Evolutionary conservation across 139 green algal genomes (phyloP).

Genomic region (Trebouxia sp.): DNA sequence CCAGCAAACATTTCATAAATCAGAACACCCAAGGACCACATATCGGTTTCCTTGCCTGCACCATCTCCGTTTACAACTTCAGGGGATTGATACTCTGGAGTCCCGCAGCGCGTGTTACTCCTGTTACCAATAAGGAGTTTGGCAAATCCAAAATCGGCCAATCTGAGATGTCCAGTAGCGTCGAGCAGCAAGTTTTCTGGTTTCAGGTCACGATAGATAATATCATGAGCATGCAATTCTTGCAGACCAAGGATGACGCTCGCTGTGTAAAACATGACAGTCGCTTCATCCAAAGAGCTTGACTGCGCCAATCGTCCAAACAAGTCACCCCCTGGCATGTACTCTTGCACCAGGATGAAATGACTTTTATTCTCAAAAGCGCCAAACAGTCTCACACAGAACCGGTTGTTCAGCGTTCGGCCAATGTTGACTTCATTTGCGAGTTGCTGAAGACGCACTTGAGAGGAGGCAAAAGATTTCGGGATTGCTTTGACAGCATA

Average conservation of each 20-base stretch:
- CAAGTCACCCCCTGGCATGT: neutral
- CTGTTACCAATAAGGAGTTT: slow-evolving; percentile 66
- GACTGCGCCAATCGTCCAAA: neutral
- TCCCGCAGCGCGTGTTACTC: slow-evolving; percentile 87
- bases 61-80: slow-evolving; percentile 64
- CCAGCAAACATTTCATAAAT: slow-evolving; percentile 85
- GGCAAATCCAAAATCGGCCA: slow-evolving; percentile 92
- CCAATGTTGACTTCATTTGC: too few species aligned
- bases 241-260: slow-evolving; percentile 2
- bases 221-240: slow-evolving; percentile 8
- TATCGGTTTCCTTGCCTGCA: slow-evolving; percentile 54
- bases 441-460: too few species aligned
- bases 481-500: too few species aligned
- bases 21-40: slow-evolving; percentile 85
- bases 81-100: slow-evolving; percentile 88
- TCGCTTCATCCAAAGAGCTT: neutral
- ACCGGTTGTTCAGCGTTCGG: too few species aligned
- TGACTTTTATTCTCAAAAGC: too few species aligned
- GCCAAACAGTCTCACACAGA: too few species aligned
- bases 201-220: slow-evolving; percentile 60
- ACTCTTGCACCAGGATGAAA: too few species aligned
- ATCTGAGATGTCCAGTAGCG: slow-evolving; percentile 56
- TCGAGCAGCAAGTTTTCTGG: slow-evolving; percentile 86
- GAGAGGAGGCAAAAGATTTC: too few species aligned
- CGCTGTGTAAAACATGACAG: neutral